Evolutionary conservation across 805 yeast species (phyloP), one percentile per base, ranked within the genome.

Genomic region (Clavispora asparagi): DNA sequence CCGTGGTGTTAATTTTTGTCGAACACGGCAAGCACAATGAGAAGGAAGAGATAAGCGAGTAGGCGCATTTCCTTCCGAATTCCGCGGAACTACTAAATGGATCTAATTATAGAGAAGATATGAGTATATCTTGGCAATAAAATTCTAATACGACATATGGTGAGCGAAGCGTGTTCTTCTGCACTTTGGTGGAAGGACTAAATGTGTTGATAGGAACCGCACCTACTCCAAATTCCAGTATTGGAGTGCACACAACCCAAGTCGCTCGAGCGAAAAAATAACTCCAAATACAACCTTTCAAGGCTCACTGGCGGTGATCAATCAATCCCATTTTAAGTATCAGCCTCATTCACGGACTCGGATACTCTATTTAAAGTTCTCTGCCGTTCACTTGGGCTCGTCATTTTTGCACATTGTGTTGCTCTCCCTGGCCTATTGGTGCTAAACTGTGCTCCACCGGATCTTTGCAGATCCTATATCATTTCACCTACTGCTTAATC

Each of bases 1-100:
- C 66, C 33, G 23, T 63, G 12, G 50, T 68, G 42, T 71, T 53
- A 23, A 46, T 53, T 10, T 26, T 47, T 11, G 43, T 44, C 10
- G 52, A 51, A 42, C 50, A 45, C 40, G 32, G 33, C 10, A 33
- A 26, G 29, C 32, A 32, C 19, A 27, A 14, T 16, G 39, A 33
- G 17, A 26, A 40, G 17, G 26, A 11, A 8, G 37, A 19, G 6
- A 8, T n/a, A 9, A 6, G 11, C 19, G 35, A 32, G 3, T 32
- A 14, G 19, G 7, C 19, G 35, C 19, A 7, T 32, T 19, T 27
- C 29, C 29, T 27, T 11, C 7, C 12, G 29, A 19, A 19, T 19
- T 19, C 23, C 23, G 23, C 23, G 23, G 23, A 3, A 8, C 7
- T 31, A 31, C 17, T 4, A n/a, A 14, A 31, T 7, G 17, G n/a